A percentile compares a stretch with the other conserved stretches of the same genome.
phyloP scores from a whole-genome alignment of 257 asterid species.

The Fraxinus quadrangulata region DNA sequence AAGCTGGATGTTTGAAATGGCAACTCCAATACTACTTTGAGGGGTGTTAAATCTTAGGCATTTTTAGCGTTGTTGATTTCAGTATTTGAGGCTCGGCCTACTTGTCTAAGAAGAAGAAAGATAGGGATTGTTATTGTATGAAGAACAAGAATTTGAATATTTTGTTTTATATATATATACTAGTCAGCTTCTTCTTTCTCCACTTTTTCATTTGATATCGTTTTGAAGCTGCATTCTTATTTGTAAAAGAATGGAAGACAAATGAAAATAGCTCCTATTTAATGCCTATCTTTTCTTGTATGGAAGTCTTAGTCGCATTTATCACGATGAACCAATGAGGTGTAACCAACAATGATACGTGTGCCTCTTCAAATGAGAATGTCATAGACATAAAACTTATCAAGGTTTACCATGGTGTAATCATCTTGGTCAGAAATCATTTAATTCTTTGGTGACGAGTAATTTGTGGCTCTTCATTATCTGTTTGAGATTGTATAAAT shows the following conservation, averaged over 20 bases:
- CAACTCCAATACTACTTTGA: slow-evolving; percentile 7
- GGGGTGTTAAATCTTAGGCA: slow-evolving; percentile 16
- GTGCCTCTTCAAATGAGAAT: background rate
- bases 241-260: background rate
- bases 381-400: background rate
- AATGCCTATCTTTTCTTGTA: background rate
- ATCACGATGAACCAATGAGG: background rate
- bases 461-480: slow-evolving; percentile 2
- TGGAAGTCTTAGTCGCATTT: slow-evolving; percentile 15
- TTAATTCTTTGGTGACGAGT: background rate
- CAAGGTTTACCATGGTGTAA: background rate
- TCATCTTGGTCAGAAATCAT: background rate
- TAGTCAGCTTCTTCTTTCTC: background rate
- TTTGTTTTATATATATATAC: background rate
- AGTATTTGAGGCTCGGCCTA: slow-evolving; percentile 3
- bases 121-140: background rate
- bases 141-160: background rate
- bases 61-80: slow-evolving; percentile 17
- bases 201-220: background rate
- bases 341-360: background rate
- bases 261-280: slow-evolving; percentile 1
- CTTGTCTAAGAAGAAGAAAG: background rate
- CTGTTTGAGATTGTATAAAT: background rate
- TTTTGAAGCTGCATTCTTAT: slow-evolving; percentile 6
- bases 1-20: slow-evolving; percentile 22